Conservation (phyloP, 345 rosid species). For the Euphorbia tirucalli region DNA sequence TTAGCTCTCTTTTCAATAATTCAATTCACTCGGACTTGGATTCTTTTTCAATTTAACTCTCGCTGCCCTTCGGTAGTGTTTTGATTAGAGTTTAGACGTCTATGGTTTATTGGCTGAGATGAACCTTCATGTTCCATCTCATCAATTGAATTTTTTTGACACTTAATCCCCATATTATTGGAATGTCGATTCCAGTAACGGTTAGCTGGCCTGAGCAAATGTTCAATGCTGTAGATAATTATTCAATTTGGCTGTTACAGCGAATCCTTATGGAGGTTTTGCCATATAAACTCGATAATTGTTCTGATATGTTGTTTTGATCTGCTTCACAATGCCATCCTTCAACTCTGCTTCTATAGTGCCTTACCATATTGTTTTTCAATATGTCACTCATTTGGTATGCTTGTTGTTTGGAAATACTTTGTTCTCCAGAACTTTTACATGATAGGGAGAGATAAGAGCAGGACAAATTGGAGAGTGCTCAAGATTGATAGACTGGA, state of each 20-base stretch:
- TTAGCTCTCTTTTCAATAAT: neutral
- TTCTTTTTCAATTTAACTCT: neutral
- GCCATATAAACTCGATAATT: neutral
- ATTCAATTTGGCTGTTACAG: neutral
- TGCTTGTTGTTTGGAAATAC: neutral
- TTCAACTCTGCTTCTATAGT: neutral
- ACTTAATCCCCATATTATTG: neutral
- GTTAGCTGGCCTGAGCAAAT: neutral
- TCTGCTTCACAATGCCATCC: neutral
- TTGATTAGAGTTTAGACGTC: neutral
- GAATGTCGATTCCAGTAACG: neutral
- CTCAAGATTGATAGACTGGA: constrained; percentile 72
- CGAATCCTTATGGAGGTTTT: neutral
- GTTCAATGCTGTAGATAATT: neutral
- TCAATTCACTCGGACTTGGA: neutral
- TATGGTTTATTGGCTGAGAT: neutral
- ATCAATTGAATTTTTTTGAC: neutral
- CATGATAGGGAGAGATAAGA: constrained; percentile 74
- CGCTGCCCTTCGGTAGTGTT: neutral
- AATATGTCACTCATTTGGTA: neutral
- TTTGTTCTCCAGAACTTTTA: constrained; percentile 60
- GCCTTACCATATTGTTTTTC: neutral
- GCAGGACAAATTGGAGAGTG: constrained; percentile 72
- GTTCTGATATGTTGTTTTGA: neutral
- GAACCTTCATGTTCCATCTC: neutral